Percentiles rank a stretch among this genome's conserved stretches.
Evolutionary conservation across 1,139 yeast genomes (phyloP).

Genomic region (Diutina ranongensis): DNA sequence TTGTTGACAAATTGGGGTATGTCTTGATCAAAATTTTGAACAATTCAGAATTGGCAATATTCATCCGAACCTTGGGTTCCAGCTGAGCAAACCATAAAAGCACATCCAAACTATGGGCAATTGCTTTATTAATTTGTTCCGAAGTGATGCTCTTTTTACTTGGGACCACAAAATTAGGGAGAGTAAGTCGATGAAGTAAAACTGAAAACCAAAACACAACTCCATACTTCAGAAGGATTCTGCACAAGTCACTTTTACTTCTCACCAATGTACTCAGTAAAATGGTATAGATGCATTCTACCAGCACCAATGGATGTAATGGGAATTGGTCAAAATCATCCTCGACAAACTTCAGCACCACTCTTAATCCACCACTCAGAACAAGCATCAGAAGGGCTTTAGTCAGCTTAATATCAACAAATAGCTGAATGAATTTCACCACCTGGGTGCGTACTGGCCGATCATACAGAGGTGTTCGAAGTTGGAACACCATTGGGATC

Average conservation of each 20-base stretch:
- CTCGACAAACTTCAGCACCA: conserved; percentile 40
- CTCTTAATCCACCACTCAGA: conserved; percentile 44
- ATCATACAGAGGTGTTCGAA: conserved; percentile 26
- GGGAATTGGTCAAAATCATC: conserved; percentile 40
- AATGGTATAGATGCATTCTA: conserved; percentile 34
- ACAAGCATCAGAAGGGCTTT: conserved; percentile 38
- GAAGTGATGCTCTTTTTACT: conserved; percentile 11
- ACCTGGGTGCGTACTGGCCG: conserved; percentile 31
- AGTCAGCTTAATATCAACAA: conserved; percentile 20
- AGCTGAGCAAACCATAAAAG: conserved; percentile 31
- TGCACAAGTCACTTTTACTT: conserved; percentile 42
- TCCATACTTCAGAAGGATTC: conserved; percentile 39
- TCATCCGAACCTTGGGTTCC: conserved; percentile 29
- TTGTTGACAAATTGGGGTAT: conserved; percentile 19
- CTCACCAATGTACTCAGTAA: conserved; percentile 32
- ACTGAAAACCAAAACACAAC: conserved; percentile 40
- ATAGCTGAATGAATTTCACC: conserved; percentile 29
- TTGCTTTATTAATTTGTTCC: conserved; percentile 11
- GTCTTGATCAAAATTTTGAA: conserved; percentile 33
- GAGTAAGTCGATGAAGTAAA: conserved; percentile 22
- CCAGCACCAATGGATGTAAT: conserved; percentile 34
- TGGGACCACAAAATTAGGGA: conserved; percentile 6
- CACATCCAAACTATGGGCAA: conserved; percentile 15
- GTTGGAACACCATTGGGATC: conserved; percentile 37
- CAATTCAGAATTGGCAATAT: conserved; percentile 31